Base-by-base conservation (phyloP, 495 filamentous ascomycete genomes). In the Cudoniella acicularis region DNA sequence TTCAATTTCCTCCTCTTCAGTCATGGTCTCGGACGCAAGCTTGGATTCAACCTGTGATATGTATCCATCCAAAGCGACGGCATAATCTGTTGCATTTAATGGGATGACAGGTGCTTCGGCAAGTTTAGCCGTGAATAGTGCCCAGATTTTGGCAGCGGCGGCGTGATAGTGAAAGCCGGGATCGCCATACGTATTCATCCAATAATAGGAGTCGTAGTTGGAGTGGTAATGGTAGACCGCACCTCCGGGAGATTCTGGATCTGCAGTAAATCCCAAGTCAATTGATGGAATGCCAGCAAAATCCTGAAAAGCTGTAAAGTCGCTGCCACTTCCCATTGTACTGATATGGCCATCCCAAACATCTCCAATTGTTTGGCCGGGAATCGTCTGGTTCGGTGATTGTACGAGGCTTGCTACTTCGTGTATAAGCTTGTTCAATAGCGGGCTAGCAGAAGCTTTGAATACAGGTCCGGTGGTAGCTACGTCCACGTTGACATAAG, bases 241-340 rank as follows among this genome's bases (percentile, higher is more conserved):
- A 10, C 40, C 46, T 0, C 52, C 58, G 20, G 67, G 52, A 21
- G 17, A 17, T 4, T 52, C 65, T 20, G 77, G 66, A 40, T 78
- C 72, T 16, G 82, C 80, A 41, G 72, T 68, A 70, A 98, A 98
- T 36, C 87, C 83, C 60, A 98, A 83, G 66, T 96, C 91, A 60
- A 98, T 75, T 46, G 85, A 91, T 4, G 91, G 91, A 40, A 89
- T 83, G 45, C 94, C 94, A 20, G 90, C 92, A 62, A 91, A 87
- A 69, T 94, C 87, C 70, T 97, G 93, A 73, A 96, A 98, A 49
- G 95, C 87, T 21, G 92, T 89, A 64, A 91, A 96, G 64, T 98
- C 94, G 67, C 88, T 88, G 27, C 89, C 91, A 40, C 86, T 86
- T 45, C 91, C 91, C 59, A 97, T 81, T 0, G 86, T 89, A 10